Conservation (phyloP, 1,284 basidiomycete genomes). For the Anthracocystis panici-leucophaei region DNA sequence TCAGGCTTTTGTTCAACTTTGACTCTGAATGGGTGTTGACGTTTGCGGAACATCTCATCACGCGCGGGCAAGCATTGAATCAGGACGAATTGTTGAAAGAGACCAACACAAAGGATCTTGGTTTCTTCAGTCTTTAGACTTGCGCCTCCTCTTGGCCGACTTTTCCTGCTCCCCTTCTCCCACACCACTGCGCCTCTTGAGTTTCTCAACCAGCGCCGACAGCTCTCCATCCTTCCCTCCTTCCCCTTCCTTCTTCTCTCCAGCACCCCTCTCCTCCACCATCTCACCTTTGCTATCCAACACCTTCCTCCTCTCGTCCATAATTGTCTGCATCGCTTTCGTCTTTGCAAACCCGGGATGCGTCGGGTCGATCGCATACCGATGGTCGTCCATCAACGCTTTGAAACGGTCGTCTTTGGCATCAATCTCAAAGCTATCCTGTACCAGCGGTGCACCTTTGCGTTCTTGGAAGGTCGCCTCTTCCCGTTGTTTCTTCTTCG, state of each 20-base stretch:
- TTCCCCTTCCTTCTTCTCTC: not conserved
- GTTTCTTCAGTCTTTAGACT: not conserved
- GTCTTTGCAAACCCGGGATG: slow-evolving; percentile 76
- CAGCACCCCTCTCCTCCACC: not conserved
- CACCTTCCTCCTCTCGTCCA: slow-evolving; percentile 53
- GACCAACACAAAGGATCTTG: not conserved
- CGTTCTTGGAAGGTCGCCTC: slow-evolving; percentile 55
- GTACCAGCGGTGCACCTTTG: slow-evolving; percentile 69
- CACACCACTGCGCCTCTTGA: slow-evolving; percentile 33
- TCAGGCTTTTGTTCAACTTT: not conserved
- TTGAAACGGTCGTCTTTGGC: slow-evolving; percentile 89
- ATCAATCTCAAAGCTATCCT: slow-evolving; percentile 79
- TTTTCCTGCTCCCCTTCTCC: slow-evolving; percentile 2
- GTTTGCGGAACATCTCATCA: not conserved
- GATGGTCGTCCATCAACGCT: slow-evolving; percentile 86
- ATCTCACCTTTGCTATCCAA: slow-evolving; percentile 18
- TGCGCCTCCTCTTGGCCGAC: slow-evolving; percentile 26
- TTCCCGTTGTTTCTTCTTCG: slow-evolving; percentile 54
- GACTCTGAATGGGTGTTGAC: not conserved
- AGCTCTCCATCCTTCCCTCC: slow-evolving; percentile 14
- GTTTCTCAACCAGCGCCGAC: slow-evolving; percentile 38
- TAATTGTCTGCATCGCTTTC: slow-evolving; percentile 64
- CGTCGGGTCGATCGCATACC: slow-evolving; percentile 94
- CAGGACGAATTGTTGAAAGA: not conserved
- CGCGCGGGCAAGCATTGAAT: no score